Conservation (phyloP, 345 rosid species). For the Erysimum cheiranthoides region DNA sequence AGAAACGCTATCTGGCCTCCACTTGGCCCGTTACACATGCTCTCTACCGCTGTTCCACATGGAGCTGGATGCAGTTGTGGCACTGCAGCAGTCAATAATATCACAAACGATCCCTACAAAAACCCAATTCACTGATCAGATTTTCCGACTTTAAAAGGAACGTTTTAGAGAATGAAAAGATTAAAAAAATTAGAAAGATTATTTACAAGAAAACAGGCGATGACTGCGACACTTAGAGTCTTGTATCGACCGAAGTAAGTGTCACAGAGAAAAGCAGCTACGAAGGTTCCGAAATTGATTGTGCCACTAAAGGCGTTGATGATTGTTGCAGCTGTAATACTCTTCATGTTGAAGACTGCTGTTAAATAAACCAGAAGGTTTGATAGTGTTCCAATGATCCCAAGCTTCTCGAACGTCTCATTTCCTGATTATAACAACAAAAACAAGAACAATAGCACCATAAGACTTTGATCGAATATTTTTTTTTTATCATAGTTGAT, state of each 20-base stretch:
- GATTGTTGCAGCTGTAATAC: conserved; percentile 74
- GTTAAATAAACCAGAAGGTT: conserved; percentile 82
- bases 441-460: conserved; percentile 7
- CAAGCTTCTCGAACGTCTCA: conserved; percentile 89
- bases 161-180: not conserved
- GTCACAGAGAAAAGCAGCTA: conserved; percentile 81
- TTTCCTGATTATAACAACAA: conserved; percentile 49
- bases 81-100: conserved; percentile 68
- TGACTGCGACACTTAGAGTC: conserved; percentile 66
- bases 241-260: conserved; percentile 83
- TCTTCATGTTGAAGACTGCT: conserved; percentile 72
- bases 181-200: not conserved
- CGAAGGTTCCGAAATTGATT: conserved; percentile 64
- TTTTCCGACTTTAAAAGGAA: not conserved
- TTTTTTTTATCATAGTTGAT: not conserved
- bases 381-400: conserved; percentile 77
- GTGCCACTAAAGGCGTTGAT: conserved; percentile 76
- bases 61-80: conserved; percentile 60
- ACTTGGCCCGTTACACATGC: conserved; percentile 57
- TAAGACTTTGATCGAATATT: conserved; percentile 6
- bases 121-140: not conserved
- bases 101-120: conserved; percentile 62
- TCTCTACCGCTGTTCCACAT: conserved; percentile 41
- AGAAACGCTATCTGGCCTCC: conserved; percentile 69
- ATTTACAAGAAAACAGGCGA: conserved; percentile 71